Evolutionary conservation across 345 rosid genomes (phyloP).

Genomic region (Bruguiera gymnorhiza): DNA sequence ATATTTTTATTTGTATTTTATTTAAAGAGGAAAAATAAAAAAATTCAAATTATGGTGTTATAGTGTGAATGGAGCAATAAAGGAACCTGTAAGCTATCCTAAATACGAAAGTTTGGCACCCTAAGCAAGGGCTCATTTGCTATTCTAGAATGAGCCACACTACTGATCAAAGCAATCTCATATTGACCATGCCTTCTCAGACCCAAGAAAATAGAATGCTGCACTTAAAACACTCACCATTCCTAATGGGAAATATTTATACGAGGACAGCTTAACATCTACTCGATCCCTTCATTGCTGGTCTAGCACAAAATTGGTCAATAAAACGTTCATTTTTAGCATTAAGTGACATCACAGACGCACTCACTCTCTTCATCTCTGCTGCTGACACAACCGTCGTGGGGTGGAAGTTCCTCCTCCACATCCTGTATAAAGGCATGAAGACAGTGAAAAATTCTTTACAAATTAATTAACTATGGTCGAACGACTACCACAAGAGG

Average conservation of each 20-base stretch:
- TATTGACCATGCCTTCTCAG: neutral
- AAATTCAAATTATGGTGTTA: no score
- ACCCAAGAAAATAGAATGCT: neutral
- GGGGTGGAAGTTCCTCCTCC: conserved; percentile 70
- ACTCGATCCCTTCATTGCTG: neutral
- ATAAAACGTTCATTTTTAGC: neutral
- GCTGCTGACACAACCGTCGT: conserved; percentile 45
- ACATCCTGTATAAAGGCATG: conserved; percentile 32
- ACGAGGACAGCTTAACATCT: neutral
- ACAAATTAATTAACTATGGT: neutral
- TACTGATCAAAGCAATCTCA: no score
- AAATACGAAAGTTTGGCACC: no score
- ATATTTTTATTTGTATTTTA: no score
- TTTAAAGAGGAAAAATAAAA: no score
- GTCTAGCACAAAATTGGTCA: neutral
- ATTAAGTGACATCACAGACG: neutral
- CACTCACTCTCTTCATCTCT: conserved; percentile 53
- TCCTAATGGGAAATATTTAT: neutral
- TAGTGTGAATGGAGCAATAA: no score
- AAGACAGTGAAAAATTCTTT: conserved; percentile 1
- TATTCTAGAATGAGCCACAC: no score
- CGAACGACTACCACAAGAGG: neutral
- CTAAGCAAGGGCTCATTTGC: no score
- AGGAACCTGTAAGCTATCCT: no score
- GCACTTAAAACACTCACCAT: neutral